These are phyloP conservation scores for Scortechinia acanthostroma DNA, from an alignment of 2,329 filamentous ascomycete genomes.

Conservation along the genomic window DNA sequence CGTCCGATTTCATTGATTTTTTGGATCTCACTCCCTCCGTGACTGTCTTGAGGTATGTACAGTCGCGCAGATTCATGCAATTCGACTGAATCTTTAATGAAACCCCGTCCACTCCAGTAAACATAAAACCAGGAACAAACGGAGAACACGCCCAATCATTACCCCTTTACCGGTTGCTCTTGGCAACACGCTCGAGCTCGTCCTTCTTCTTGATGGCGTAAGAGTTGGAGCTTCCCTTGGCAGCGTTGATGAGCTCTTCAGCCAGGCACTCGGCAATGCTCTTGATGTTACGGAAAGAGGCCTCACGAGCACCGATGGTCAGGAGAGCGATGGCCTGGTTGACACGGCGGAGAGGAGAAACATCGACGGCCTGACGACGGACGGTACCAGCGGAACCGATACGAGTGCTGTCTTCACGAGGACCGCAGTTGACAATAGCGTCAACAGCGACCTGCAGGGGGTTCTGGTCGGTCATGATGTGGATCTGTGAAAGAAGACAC, in stretches of 20 bases:
- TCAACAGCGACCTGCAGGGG: constrained; percentile 99
- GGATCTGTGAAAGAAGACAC: constrained; percentile 57
- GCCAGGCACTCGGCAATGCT: constrained; percentile 94
- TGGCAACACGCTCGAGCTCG: constrained; percentile 99
- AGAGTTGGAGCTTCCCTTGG: constrained; percentile 99
- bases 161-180: constrained; percentile 94
- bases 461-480: constrained; percentile 99
- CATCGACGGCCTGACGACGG: constrained; percentile 99
- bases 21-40: constrained; percentile 23
- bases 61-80: constrained; percentile 28
- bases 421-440: constrained; percentile 99
- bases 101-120: constrained; percentile 26
- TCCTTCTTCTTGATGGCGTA: constrained; percentile 99
- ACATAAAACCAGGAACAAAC: constrained; percentile 12
- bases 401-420: constrained; percentile 99
- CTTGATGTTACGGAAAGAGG: constrained; percentile 99
- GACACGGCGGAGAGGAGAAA: constrained; percentile 96
- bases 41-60: constrained; percentile 24
- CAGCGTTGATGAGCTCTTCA: constrained; percentile 99
- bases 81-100: constrained; percentile 27
- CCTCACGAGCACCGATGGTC: constrained; percentile 97
- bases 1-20: constrained; percentile 21
- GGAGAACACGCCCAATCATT: constrained; percentile 23
- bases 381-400: constrained; percentile 99
- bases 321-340: constrained; percentile 99